Conservation (phyloP, 164 flowering plant species). For the Taxillus chinensis region DNA sequence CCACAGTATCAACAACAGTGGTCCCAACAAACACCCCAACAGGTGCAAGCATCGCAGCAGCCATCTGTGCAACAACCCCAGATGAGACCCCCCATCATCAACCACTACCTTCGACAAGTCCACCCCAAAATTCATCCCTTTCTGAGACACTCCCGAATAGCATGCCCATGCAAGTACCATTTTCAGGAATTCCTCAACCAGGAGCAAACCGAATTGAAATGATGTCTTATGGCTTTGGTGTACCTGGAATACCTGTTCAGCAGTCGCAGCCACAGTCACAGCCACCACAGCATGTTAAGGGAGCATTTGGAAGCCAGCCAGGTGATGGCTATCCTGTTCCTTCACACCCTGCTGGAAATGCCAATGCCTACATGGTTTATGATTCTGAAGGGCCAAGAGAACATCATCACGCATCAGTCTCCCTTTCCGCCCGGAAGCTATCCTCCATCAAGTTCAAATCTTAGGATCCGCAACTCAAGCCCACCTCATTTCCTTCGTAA, state of each 20-base stretch:
- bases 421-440: conserved; percentile 56
- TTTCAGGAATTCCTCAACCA: conserved; percentile 39
- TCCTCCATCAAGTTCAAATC: conserved; percentile 29
- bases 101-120: conserved; percentile 34
- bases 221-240: conserved; percentile 54
- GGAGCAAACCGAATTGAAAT: conserved; percentile 39
- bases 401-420: conserved; percentile 35
- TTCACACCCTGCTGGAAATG: conserved; percentile 38
- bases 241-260: conserved; percentile 35
- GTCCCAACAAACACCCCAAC: conserved; percentile 58
- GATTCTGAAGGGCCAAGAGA: conserved; percentile 41
- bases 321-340: conserved; percentile 44
- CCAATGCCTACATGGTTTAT: conserved; percentile 7
- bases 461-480: conserved; percentile 30
- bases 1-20: conserved; percentile 66
- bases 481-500: conserved; percentile 42
- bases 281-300: conserved; percentile 35
- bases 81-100: conserved; percentile 33
- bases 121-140: conserved; percentile 39
- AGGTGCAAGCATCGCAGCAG: conserved; percentile 36
- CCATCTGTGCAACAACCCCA: conserved; percentile 38
- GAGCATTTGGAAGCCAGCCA: conserved; percentile 32
- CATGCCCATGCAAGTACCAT: conserved; percentile 61
- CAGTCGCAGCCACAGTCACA: conserved; percentile 20
- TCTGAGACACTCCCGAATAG: conserved; percentile 44